phyloP scores from a whole-genome alignment of 2,329 filamentous ascomycete species.

The Paracamarosporium sp. region DNA sequence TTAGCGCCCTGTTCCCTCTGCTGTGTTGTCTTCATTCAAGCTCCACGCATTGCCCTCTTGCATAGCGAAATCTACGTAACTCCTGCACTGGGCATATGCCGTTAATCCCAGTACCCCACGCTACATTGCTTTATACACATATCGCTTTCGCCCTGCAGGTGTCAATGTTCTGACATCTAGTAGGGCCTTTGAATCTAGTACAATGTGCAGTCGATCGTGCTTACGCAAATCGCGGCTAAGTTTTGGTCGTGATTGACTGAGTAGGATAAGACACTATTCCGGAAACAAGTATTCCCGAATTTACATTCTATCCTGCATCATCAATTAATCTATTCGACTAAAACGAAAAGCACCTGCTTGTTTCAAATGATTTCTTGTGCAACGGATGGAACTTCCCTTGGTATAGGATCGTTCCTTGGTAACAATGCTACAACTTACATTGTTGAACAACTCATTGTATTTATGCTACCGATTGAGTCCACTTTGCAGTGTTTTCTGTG shows the following conservation, averaged over 20 bases:
- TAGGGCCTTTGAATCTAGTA: neutral
- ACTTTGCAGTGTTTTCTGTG: too few relatives aligned
- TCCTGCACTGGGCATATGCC: neutral
- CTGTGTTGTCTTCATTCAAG: neutral
- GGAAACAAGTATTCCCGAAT: too few relatives aligned
- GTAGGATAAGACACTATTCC: too few relatives aligned
- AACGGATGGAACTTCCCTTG: too few relatives aligned
- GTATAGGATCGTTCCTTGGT: too few relatives aligned
- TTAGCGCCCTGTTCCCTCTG: neutral
- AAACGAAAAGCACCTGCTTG: too few relatives aligned
- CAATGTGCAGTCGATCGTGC: neutral
- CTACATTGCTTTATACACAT: neutral
- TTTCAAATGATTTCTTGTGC: too few relatives aligned
- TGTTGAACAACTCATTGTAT: too few relatives aligned
- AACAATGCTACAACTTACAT: too few relatives aligned
- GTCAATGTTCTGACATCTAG: neutral
- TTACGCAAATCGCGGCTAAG: neutral
- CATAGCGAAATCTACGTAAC: neutral
- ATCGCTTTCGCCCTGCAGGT: neutral
- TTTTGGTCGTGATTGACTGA: neutral
- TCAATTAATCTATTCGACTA: too few relatives aligned
- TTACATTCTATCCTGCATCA: neutral
- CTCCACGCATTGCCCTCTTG: too few relatives aligned
- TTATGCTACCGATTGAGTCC: too few relatives aligned
- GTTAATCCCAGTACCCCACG: neutral